Percentiles rank a stretch among this genome's conserved stretches.
These are phyloP conservation scores for Clavispora santaluciae DNA, from an alignment of 805 yeast species.

Conservation along the genomic window DNA sequence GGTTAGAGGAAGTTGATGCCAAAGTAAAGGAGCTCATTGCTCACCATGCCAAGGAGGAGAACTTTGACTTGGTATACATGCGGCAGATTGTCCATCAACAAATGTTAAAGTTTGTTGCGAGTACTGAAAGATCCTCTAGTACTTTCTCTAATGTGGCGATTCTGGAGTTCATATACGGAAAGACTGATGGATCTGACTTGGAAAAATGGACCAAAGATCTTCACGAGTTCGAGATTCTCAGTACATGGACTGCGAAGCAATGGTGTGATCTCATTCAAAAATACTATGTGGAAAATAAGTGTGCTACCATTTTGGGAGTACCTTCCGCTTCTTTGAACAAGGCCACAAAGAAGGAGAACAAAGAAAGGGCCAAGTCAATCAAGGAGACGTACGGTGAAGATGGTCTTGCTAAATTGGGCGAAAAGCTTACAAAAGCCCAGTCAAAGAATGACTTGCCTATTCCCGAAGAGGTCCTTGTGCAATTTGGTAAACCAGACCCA, in stretches of 20 bases:
- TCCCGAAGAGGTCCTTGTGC: constrained; percentile 58
- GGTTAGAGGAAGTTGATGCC: constrained; percentile 48
- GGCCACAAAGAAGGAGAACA: constrained; percentile 45
- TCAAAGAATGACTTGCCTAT: constrained; percentile 67
- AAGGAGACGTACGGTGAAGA: constrained; percentile 48
- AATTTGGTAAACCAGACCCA: constrained; percentile 72
- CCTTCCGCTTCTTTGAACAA: constrained; percentile 67
- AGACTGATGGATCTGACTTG: constrained; percentile 54
- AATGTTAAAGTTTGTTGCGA: constrained; percentile 54
- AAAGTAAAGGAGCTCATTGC: constrained; percentile 47
- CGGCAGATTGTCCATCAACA: constrained; percentile 63
- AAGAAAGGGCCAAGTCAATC: constrained; percentile 46
- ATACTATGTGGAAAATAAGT: constrained; percentile 55
- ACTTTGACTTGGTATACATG: constrained; percentile 62
- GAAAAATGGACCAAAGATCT: constrained; percentile 50
- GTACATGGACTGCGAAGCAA: constrained; percentile 55
- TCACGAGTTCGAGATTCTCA: constrained; percentile 53
- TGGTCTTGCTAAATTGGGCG: constrained; percentile 52
- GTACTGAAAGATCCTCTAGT: constrained; percentile 60
- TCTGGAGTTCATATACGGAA: constrained; percentile 77
- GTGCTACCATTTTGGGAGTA: constrained; percentile 62
- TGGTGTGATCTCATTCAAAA: constrained; percentile 59
- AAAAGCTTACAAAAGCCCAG: constrained; percentile 57
- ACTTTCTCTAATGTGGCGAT: constrained; percentile 64
- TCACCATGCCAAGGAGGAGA: constrained; percentile 44